Conservation (phyloP, 1,139 yeast genomes). For the Yamadazyma dendronema region DNA sequence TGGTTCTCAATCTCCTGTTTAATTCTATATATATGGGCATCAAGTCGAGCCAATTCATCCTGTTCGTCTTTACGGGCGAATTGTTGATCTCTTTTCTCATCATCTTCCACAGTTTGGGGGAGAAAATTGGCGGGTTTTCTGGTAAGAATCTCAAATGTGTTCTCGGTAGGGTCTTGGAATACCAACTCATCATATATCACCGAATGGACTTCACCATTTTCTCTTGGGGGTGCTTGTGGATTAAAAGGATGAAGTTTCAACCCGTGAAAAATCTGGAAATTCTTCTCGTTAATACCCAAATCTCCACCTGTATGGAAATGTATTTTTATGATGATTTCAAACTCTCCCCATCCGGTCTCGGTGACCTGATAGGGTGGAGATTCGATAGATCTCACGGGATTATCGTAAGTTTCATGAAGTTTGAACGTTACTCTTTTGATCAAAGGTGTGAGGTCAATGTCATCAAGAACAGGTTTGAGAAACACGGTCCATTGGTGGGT, state of each 20-base stretch:
- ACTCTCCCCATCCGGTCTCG: conserved; percentile 99
- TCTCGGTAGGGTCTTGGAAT: conserved; percentile 94
- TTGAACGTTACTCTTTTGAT: conserved; percentile 92
- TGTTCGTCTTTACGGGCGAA: conserved; percentile 53
- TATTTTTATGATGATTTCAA: conserved; percentile 84
- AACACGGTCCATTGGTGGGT: conserved; percentile 97
- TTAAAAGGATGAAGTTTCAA: conserved; percentile 89
- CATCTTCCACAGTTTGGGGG: conserved; percentile 55
- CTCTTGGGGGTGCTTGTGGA: conserved; percentile 37
- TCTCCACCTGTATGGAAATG: conserved; percentile 80
- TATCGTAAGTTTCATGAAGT: conserved; percentile 89
- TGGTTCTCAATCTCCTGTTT: conserved; percentile 55
- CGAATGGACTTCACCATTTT: conserved; percentile 56
- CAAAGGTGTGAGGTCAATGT: conserved; percentile 72
- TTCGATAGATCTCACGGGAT: conserved; percentile 80
- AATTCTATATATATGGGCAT: conserved; percentile 63
- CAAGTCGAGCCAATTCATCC: conserved; percentile 76
- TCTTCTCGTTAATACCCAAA: conserved; percentile 70
- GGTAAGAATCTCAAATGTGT: conserved; percentile 75
- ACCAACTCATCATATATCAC: conserved; percentile 87
- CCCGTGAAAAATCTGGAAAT: conserved; percentile 82
- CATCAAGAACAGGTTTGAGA: conserved; percentile 77
- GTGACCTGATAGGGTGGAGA: conserved; percentile 92
- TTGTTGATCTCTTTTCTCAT: conserved; percentile 42
- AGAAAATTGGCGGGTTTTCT: conserved; percentile 70